Evolutionary conservation across 2,329 filamentous ascomycete species (phyloP), one percentile per base, ranked within the genome.

Genomic region (Lasiodiplodia hormozganensis): DNA sequence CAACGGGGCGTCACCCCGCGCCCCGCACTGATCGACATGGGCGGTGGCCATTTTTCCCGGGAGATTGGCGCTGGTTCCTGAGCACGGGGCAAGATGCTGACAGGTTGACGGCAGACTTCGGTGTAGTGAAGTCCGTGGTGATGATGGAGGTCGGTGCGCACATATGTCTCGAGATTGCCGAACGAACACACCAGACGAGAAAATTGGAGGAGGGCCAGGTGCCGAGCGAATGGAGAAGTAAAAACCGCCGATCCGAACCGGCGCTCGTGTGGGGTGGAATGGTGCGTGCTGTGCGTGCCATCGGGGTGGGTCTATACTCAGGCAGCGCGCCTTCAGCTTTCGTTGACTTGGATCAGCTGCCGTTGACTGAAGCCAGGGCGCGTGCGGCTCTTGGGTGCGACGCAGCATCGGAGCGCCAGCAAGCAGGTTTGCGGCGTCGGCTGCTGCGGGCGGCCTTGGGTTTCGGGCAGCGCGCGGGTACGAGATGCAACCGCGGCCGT

Each of bases 11-110:
- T 38, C 36, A 47, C 57, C 54, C 60, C 60, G 60, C 60, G 54
- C 65, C 65, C 65, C 65, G 65, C 65, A 68, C 38, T 68, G 65
- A 68, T 68, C 65, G 65, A 53, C 65, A n/a, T 47, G 16, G 65
- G 34, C 53, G 28, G 31, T 40, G 28, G 60, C 47, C 60, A 64
- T 51, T 67, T 67, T 60, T 31, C 25, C 65, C 54, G 65, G 65
- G 47, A 21, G 65, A 68, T 67, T 67, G 40, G 18, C 65, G 36
- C 25, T 14, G 28, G 65, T 67, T 28, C 53, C 65, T 67, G 65
- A 49, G 65, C 65, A 67, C 65, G 23, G 65, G 65, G 53, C 65
- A 67, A 31, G n/a, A 25, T 18, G n/a, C 38, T 18, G 23, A 43
- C 23, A 11, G 49, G 43, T 38, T n/a, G 53, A 51, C 23, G 53